Conservation (phyloP, 495 filamentous ascomycete genomes). For the Aspergillus panamensis region DNA sequence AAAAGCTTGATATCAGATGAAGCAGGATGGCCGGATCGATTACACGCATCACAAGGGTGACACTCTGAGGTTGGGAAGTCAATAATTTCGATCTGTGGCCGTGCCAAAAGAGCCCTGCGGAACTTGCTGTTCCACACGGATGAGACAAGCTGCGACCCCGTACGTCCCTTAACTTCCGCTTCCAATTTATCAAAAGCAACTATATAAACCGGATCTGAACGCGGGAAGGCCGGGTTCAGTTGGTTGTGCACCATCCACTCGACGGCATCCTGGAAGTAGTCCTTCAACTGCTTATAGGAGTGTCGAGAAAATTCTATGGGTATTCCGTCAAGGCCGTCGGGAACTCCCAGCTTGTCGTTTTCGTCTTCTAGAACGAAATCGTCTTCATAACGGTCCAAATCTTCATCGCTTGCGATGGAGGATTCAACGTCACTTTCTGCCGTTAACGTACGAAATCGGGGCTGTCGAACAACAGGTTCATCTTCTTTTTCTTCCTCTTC, state of each 20-base stretch:
- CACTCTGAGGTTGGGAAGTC: constrained; percentile 33
- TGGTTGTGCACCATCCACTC: constrained; percentile 81
- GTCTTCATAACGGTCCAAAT: constrained; percentile 60
- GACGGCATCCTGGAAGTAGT: constrained; percentile 74
- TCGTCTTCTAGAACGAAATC: constrained; percentile 70
- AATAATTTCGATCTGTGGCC: constrained; percentile 51
- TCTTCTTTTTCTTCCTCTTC: constrained; percentile 25
- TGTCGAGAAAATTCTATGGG: constrained; percentile 70
- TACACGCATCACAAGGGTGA: constrained; percentile 72
- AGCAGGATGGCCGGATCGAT: constrained; percentile 64
- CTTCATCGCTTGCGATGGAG: constrained; percentile 34
- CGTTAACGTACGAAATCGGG: constrained; percentile 8
- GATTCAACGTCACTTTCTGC: constrained; percentile 39
- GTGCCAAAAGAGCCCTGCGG: constrained; percentile 56
- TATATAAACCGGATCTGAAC: constrained; percentile 60
- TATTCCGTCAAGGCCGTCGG: constrained; percentile 50
- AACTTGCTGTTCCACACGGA: constrained; percentile 71
- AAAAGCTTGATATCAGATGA: constrained; percentile 58
- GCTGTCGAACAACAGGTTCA: constrained; percentile 13
- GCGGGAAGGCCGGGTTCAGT: constrained; percentile 70
- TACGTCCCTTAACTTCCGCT: constrained; percentile 64
- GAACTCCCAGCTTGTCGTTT: constrained; percentile 59
- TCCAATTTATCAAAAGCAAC: constrained; percentile 73
- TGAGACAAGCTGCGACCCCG: constrained; percentile 68
- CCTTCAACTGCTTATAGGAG: constrained; percentile 63